A percentile compares a stretch with the other conserved stretches of the same genome.
These are phyloP conservation scores for Apiospora phragmitis DNA, from an alignment of 2,329 filamentous ascomycete species.

Conservation along the genomic window DNA sequence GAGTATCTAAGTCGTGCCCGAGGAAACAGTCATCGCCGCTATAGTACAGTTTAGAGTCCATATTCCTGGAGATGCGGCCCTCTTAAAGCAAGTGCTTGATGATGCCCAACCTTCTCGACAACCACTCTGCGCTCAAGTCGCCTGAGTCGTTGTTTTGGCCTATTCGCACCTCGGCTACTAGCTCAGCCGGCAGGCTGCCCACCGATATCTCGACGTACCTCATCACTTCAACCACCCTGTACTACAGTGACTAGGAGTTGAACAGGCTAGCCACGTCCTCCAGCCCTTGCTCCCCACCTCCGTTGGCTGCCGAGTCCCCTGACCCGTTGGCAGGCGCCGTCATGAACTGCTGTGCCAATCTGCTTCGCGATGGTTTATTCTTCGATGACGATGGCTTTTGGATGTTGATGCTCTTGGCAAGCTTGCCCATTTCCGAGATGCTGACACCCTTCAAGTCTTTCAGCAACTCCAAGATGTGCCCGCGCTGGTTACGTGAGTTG, in stretches of 20 bases:
- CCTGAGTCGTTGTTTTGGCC: neutral
- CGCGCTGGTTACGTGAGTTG: slow-evolving; percentile 75
- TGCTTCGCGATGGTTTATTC: slow-evolving; percentile 51
- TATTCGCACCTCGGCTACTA: too few species aligned
- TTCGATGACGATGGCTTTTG: slow-evolving; percentile 16
- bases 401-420: slow-evolving; percentile 55
- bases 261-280: slow-evolving; percentile 58
- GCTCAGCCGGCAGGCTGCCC: too few species aligned
- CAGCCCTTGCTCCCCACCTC: slow-evolving; percentile 49
- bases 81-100: too few species aligned
- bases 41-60: too few species aligned
- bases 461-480: slow-evolving; percentile 79
- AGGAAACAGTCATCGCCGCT: too few species aligned
- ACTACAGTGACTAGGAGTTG: slow-evolving; percentile 23
- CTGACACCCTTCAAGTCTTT: slow-evolving; percentile 87
- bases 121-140: too few species aligned
- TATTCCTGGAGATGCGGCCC: too few species aligned
- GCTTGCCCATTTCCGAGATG: slow-evolving; percentile 89
- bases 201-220: too few species aligned
- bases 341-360: slow-evolving; percentile 69
- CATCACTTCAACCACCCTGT: neutral
- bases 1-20: too few species aligned
- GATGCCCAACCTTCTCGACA: neutral
- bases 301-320: slow-evolving; percentile 18
- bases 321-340: slow-evolving; percentile 40